These are phyloP conservation scores for Pichia manshurica DNA, from an alignment of 805 yeast genomes.

Conservation along the genomic window DNA sequence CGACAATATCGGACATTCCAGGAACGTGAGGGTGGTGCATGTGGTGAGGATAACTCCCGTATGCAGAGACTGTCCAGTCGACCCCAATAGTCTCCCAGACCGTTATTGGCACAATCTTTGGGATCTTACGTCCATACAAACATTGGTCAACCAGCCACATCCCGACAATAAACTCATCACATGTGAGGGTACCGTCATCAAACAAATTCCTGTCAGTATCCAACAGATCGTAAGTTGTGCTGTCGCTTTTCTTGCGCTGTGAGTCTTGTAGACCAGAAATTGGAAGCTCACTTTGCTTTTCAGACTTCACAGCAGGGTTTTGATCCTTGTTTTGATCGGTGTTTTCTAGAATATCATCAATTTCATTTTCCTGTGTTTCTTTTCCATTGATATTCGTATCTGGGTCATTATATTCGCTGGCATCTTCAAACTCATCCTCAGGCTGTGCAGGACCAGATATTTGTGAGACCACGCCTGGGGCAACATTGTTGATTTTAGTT, in stretches of 20 bases:
- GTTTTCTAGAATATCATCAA: neutral
- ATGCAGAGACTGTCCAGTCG: constrained; percentile 6
- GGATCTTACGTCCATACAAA: constrained; percentile 86
- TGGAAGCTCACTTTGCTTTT: neutral
- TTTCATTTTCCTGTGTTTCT: neutral
- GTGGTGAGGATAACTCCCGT: neutral
- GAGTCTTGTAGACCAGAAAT: too few relatives aligned
- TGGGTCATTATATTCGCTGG: neutral
- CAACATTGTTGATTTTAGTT: too few relatives aligned
- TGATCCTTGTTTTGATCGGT: neutral
- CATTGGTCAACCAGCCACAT: constrained; percentile 98
- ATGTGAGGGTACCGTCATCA: constrained; percentile 70
- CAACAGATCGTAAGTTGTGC: neutral
- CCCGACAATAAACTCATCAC: constrained; percentile 87
- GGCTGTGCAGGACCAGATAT: neutral
- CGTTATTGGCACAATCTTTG: constrained; percentile 55
- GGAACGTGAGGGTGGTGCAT: neutral
- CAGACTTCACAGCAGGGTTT: neutral
- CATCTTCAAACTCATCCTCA: neutral
- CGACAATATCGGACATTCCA: constrained; percentile 1
- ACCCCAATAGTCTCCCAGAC: constrained; percentile 54
- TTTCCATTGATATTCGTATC: neutral
- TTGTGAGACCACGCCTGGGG: neutral
- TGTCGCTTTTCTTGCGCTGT: neutral
- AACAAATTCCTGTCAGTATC: constrained; percentile 44